Conservation (phyloP, 331 rosid species). For the Pyracantha coccinea region DNA sequence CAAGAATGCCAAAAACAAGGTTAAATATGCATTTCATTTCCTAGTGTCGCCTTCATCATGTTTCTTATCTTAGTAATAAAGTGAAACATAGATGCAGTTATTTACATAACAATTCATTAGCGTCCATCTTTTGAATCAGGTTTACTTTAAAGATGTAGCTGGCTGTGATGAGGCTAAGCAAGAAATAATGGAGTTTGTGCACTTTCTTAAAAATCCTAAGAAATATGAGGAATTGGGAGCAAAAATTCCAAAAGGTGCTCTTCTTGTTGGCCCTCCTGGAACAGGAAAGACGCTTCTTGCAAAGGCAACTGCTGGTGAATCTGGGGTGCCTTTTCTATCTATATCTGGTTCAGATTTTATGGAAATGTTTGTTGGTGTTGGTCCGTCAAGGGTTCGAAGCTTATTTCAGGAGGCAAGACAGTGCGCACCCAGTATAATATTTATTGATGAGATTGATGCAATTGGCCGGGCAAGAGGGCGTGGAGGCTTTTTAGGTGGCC, state of each 20-base stretch:
- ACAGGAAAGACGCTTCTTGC: slow-evolving; percentile 96
- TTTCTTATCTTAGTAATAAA: background rate
- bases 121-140: slow-evolving; percentile 26
- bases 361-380: slow-evolving; percentile 96
- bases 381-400: slow-evolving; percentile 90
- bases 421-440: slow-evolving; percentile 85
- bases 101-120: background rate
- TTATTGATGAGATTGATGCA: slow-evolving; percentile 95
- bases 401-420: slow-evolving; percentile 91
- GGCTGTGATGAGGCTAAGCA: slow-evolving; percentile 98
- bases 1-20: slow-evolving; percentile 81
- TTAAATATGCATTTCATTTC: slow-evolving; percentile 15
- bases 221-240: slow-evolving; percentile 95
- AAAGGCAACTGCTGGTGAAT: slow-evolving; percentile 96
- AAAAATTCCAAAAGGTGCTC: slow-evolving; percentile 93
- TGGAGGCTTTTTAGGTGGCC: slow-evolving; percentile 67
- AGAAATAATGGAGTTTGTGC: slow-evolving; percentile 96
- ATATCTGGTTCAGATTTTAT: slow-evolving; percentile 91
- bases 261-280: slow-evolving; percentile 93
- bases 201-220: slow-evolving; percentile 80
- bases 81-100: background rate
- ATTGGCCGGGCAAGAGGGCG: slow-evolving; percentile 92
- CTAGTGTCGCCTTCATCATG: background rate
- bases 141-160: slow-evolving; percentile 87
- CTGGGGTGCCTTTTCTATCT: slow-evolving; percentile 85